These are phyloP conservation scores for Quercus aquifolioides DNA, from an alignment of 306 rosid genomes.

Conservation along the genomic window DNA sequence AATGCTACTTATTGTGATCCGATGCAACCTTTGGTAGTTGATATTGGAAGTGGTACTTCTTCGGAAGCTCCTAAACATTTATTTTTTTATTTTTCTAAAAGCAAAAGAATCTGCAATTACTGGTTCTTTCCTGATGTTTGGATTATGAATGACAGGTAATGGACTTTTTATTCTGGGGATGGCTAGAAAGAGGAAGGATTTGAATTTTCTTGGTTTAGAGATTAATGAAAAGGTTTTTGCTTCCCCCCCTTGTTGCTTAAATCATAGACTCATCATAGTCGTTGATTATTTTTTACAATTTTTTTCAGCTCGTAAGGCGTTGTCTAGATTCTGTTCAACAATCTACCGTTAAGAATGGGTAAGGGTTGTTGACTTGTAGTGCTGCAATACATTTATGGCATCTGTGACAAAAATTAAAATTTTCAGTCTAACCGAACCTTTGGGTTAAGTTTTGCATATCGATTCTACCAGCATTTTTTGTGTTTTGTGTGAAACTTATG, in stretches of 20 bases:
- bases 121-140: constrained; percentile 15
- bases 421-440: neutral
- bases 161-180: constrained; percentile 80
- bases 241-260: neutral
- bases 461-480: neutral
- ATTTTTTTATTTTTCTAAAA: no score
- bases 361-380: constrained; percentile 15
- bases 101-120: constrained; percentile 2
- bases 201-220: constrained; percentile 91
- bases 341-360: constrained; percentile 58
- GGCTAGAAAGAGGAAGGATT: constrained; percentile 68
- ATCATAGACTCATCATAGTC: neutral
- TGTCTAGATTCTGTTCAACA: constrained; percentile 53
- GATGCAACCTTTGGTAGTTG: constrained; percentile 73
- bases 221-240: constrained; percentile 72
- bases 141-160: constrained; percentile 59
- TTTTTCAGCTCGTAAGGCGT: constrained; percentile 73
- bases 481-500: neutral
- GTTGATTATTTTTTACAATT: constrained; percentile 3
- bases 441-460: neutral
- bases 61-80: neutral
- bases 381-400: neutral
- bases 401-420: neutral
- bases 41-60: constrained; percentile 85
- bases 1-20: constrained; percentile 46